Percentiles rank a stretch among this genome's conserved stretches.
Evolutionary conservation across 257 asterid species (phyloP).

Genomic region (Ilex aquifolium): DNA sequence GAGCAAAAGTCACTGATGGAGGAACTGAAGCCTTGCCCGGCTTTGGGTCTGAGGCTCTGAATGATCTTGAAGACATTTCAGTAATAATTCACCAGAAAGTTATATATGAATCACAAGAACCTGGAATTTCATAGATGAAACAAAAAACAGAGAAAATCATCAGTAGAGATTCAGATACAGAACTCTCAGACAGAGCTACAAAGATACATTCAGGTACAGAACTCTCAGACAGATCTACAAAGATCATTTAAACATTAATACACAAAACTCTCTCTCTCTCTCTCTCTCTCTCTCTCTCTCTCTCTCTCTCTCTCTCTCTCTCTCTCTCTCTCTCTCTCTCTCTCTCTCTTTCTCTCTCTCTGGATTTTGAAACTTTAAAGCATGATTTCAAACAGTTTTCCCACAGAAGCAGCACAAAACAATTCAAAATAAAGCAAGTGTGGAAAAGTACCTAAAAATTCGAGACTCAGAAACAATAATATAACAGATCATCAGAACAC

Average conservation of each 20-base stretch:
- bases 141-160: constrained; percentile 5
- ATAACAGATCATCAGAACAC: constrained; percentile 22
- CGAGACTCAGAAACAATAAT: constrained; percentile 14
- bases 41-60: constrained; percentile 37
- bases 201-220: no score
- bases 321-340: constrained; percentile 1
- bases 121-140: constrained; percentile 23
- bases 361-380: constrained; percentile 16
- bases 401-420: background rate
- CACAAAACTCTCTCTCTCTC: background rate
- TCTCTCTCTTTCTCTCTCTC: background rate
- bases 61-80: constrained; percentile 67
- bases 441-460: constrained; percentile 23
- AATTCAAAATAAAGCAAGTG: constrained; percentile 12
- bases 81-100: constrained; percentile 11
- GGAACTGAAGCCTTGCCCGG: constrained; percentile 34
- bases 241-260: background rate
- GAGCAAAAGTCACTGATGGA: constrained; percentile 61
- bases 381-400: constrained; percentile 19
- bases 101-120: constrained; percentile 23
- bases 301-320: constrained; percentile 1
- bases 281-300: constrained; percentile 1
- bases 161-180: background rate
- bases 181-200: constrained; percentile 10
- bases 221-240: background rate